Percentiles rank a stretch among this genome's conserved stretches.
Evolutionary conservation across 345 rosid genomes (phyloP).

Genomic region (Arabis hirsuta): DNA sequence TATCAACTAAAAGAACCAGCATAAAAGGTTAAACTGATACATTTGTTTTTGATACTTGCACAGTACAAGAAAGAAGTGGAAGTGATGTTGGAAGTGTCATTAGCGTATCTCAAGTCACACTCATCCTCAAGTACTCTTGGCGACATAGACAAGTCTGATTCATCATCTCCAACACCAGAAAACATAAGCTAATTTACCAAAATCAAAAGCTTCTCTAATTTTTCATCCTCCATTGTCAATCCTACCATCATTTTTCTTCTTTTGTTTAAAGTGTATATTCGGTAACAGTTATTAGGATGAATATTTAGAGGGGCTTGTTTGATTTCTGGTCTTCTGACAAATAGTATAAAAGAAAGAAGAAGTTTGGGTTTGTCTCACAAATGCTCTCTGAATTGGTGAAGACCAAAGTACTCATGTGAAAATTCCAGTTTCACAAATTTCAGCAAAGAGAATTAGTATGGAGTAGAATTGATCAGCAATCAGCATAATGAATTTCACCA

Average conservation of each 20-base stretch:
- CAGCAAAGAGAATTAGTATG: not conserved
- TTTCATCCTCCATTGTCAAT: constrained; percentile 1
- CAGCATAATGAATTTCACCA: not conserved
- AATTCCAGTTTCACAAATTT: not conserved
- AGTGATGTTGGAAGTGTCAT: constrained; percentile 65
- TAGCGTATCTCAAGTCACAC: constrained; percentile 47
- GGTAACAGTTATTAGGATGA: constrained; percentile 19
- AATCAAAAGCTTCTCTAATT: constrained; percentile 5
- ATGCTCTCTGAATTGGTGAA: not conserved
- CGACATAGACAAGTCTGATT: constrained; percentile 20
- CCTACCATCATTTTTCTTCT: constrained; percentile 11
- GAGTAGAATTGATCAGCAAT: not conserved
- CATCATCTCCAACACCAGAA: constrained; percentile 34
- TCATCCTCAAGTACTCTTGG: constrained; percentile 25
- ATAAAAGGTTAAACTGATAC: constrained; percentile 8
- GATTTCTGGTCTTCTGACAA: constrained; percentile 15
- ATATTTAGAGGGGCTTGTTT: constrained; percentile 10
- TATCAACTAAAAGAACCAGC: not conserved
- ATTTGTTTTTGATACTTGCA: not conserved
- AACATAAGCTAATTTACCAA: constrained; percentile 27
- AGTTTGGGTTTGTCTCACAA: not conserved
- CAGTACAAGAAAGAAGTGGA: constrained; percentile 94
- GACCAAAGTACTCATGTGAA: not conserved
- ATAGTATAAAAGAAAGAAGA: constrained; percentile 20
- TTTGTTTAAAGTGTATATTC: constrained; percentile 25